Evolutionary conservation across 2,329 filamentous ascomycete species (phyloP).

Genomic region (Albifimbria verrucaria): DNA sequence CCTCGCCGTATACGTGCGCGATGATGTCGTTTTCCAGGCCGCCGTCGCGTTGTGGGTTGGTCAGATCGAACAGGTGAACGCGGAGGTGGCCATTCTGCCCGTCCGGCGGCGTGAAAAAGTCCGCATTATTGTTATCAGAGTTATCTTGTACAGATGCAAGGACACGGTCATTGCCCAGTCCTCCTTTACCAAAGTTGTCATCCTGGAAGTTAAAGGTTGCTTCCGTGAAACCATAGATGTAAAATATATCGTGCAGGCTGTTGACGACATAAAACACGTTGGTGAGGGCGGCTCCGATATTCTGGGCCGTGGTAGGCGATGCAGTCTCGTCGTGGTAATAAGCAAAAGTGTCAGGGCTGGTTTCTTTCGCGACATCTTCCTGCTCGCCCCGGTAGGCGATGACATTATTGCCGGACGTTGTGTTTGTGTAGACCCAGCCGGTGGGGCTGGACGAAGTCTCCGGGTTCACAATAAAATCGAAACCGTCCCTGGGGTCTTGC

Average conservation of each 20-base stretch:
- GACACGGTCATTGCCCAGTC: slow-evolving; percentile 47
- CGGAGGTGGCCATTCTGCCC: slow-evolving; percentile 43
- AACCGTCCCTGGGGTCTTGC: no score
- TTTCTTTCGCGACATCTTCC: no score
- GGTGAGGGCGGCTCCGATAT: no score
- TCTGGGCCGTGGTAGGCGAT: no score
- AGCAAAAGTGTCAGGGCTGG: no score
- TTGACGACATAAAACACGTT: slow-evolving; percentile 63
- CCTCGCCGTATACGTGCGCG: slow-evolving; percentile 58
- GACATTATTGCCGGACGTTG: no score
- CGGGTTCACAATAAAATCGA: no score
- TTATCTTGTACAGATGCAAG: slow-evolving; percentile 58
- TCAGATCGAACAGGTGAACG: slow-evolving; percentile 51
- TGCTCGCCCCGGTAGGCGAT: no score
- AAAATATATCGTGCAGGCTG: slow-evolving; percentile 56
- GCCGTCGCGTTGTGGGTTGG: no score
- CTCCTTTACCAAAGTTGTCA: slow-evolving; percentile 53
- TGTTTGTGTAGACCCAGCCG: no score
- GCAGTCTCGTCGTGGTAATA: no score
- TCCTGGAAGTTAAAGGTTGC: slow-evolving; percentile 57
- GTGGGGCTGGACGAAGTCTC: no score
- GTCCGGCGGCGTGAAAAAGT: slow-evolving; percentile 53
- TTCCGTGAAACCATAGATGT: slow-evolving; percentile 56
- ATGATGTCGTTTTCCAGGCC: slow-evolving; percentile 59
- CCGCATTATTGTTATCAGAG: slow-evolving; percentile 52